These are phyloP conservation scores for Tolypocladium ophioglossoides DNA, from an alignment of 2,329 filamentous ascomycete genomes.

Conservation along the genomic window DNA sequence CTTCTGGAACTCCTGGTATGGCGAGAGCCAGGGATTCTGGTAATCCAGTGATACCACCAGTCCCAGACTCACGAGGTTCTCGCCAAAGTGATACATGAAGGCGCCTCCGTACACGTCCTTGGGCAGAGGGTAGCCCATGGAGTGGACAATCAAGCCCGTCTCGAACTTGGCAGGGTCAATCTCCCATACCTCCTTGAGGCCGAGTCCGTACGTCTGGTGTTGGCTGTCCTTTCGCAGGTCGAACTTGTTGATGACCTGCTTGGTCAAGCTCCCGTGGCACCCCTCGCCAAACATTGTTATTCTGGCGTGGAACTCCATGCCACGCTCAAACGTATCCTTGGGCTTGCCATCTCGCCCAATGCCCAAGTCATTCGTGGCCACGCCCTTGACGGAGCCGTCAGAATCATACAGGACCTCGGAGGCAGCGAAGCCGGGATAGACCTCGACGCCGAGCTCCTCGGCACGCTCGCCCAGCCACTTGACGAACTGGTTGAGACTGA, in stretches of 20 bases:
- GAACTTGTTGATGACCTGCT: conserved; percentile 91
- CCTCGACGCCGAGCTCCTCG: conserved; percentile 92
- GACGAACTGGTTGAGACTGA: conserved; percentile 87
- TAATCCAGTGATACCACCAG: conserved; percentile 93
- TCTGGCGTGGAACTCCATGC: conserved; percentile 95
- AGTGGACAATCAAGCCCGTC: conserved; percentile 76
- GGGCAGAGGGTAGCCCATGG: conserved; percentile 84
- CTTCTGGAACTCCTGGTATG: conserved; percentile 95
- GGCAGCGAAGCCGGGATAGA: conserved; percentile 92
- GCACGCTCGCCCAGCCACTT: conserved; percentile 94
- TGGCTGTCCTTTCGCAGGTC: conserved; percentile 82
- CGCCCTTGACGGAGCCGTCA: conserved; percentile 84
- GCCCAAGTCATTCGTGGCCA: conserved; percentile 92
- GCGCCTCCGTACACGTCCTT: conserved; percentile 88
- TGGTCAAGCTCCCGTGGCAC: conserved; percentile 89
- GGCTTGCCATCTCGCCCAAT: conserved; percentile 71
- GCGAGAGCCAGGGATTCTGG: conserved; percentile 89
- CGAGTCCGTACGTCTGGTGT: conserved; percentile 89
- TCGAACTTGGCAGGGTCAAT: conserved; percentile 86
- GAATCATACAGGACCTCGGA: conserved; percentile 80
- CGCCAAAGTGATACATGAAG: conserved; percentile 99
- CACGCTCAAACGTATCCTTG: conserved; percentile 85
- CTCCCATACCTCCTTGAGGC: conserved; percentile 97
- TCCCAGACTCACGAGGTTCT: conserved; percentile 88
- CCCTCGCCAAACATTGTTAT: conserved; percentile 90